Evolutionary conservation across 345 rosid genomes (phyloP), one percentile per base, ranked within the genome.

Genomic region (Theobroma cacao): DNA sequence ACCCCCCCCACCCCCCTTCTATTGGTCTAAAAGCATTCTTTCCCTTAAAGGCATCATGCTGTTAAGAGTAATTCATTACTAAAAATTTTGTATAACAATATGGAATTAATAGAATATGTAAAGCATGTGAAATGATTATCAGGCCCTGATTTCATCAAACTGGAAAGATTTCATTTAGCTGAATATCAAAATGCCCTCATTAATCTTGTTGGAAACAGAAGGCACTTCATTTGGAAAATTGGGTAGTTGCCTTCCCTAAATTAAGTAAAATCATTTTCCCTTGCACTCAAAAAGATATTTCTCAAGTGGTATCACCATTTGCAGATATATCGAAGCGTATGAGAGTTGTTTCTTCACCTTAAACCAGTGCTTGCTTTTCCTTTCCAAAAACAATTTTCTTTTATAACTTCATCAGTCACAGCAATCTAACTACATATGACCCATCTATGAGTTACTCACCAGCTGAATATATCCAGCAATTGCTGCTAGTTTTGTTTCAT

Each of bases 1-100:
- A n/a, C n/a, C n/a, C 41, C 31, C 15, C 7, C 22, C 18, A 22
- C 0, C 12, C 9, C 33, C 58, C 61, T 47, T 40, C 24, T 59
- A 60, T 68, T 41, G 55, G 71, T 50, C 72, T 10, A 75, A 62
- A 78, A 63, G 67, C 66, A 71, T 75, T 72, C 80, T 79, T 79
- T 74, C 30, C 41, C 75, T 75, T 76, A 14, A 82, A 82, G 82
- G 75, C 64, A 79, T 28, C 77, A 66, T 76, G 79, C 78, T 79
- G 82, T 76, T 60, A 73, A 80, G 64, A 28, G 58, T 43, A 61
- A 75, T 20, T 77, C 18, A 28, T 64, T 13, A 36, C 14, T 63
- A 61, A 41, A 34, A 72, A 20, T 28, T 72, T 26, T 43, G 7
- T 40, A 17, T n/a, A 50, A 31, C 18, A 34, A 50, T 34, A 36